Evolutionary conservation across 2,329 filamentous ascomycete genomes (phyloP).

Genomic region (Ophiostoma novo-ulmi): DNA sequence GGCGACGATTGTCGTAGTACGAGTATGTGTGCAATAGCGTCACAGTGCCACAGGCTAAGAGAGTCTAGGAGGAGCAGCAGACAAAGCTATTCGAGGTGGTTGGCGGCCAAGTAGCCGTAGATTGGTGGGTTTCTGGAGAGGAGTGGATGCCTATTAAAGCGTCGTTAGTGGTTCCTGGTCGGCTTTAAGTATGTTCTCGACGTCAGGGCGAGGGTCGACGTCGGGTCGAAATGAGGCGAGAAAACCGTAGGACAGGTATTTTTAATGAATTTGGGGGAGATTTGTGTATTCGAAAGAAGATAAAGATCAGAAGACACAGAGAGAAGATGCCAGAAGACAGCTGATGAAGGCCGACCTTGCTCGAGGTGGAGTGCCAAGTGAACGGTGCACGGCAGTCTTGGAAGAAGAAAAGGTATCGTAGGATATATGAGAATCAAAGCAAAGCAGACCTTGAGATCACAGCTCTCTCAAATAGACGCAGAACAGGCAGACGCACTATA

Average conservation of each 20-base stretch:
- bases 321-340: neutral
- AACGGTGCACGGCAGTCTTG: neutral
- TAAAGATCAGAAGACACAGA: neutral
- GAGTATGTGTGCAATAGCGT: neutral
- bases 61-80: neutral
- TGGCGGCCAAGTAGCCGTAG: neutral
- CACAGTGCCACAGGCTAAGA: neutral
- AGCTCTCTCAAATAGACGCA: neutral
- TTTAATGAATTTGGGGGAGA: neutral
- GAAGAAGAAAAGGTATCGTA: neutral
- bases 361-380: neutral
- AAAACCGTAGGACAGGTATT: neutral
- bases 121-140: slow-evolving; percentile 15
- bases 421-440: neutral
- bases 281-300: neutral
- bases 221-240: neutral
- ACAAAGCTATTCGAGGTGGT: neutral
- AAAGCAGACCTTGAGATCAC: neutral
- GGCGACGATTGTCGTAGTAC: slow-evolving; percentile 4
- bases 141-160: slow-evolving; percentile 20
- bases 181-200: neutral
- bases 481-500: neutral
- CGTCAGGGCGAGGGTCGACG: neutral
- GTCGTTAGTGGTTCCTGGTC: slow-evolving; percentile 1
- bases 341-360: neutral